Evolutionary conservation across 2,329 filamentous ascomycete species (phyloP), one percentile per base, ranked within the genome.

Genomic region (Ascochyta pisi): DNA sequence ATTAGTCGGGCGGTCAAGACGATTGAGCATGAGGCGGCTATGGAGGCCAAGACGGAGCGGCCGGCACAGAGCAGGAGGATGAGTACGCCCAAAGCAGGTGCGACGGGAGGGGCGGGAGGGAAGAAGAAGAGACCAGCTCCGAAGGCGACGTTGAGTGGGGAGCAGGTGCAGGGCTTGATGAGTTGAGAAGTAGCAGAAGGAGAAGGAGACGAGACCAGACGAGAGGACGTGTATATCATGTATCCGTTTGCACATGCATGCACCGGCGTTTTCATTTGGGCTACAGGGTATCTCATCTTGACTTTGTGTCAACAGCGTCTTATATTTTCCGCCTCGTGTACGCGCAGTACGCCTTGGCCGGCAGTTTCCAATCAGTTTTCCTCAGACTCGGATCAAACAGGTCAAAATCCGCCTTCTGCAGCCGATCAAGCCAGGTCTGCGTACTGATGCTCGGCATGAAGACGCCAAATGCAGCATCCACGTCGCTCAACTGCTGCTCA

Each of bases 331-430:
- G 80, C 43, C 82, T 78, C 52, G 77, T 82, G 65, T 82, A 87
- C 3, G 84, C 84, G 81, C 83, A 83, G 64, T 87, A 90, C 26
- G 86, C 83, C 58, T 85, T 90, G 87, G 91, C 96, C 0, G 95
- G 92, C 58, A 98, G 76, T 70, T 86, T 93, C 95, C 95, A 98
- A 61, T 89, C 86, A 39, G 83, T 82, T 72, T 85, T 76, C 73
- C 87, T 79, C 42, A 91, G 69, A 54, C 84, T 81, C 58, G 86
- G 72, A 80, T 87, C 68, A 77, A 90, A 87, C 78, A 98, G 65
- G 73, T 99, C 89, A 72, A 99, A 99, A 72, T 98, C 89, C 5
- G 84, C 83, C 63, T 86, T 86, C 75, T 99, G 88, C 34, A 99
- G 75, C 43, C 85, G 85, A 52, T 91, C 82, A 15, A 99, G 76